Base-by-base conservation (phyloP, 2,329 filamentous ascomycete species). In the Ustulina deusta region DNA sequence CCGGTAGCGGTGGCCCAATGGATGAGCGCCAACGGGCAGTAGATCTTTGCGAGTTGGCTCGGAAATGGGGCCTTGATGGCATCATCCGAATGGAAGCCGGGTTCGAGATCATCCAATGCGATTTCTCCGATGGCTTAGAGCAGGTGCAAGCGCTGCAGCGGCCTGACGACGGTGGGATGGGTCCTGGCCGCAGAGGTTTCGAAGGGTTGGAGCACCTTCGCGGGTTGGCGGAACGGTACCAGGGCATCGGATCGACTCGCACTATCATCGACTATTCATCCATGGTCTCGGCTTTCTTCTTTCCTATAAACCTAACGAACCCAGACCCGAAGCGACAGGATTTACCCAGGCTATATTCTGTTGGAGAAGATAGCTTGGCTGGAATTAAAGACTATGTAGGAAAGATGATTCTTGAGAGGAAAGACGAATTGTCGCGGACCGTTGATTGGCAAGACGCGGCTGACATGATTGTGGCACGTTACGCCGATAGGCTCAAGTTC, bases 401-500 rank as follows among this genome's bases (percentile, higher is more conserved):
- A 2, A 63, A 75, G 0, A 77, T 87, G 52, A 78, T 69, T 6
- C 38, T 42, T 6, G 64, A 61, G 25, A 68, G 85, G 1, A 70
- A 78, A 34, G 71, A 78, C 11, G 77, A 78, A 13, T 29, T 73
- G 32, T 74, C 69, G 56, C 72, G 69, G 27, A 69, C 73, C 20
- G 75, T 87, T 29, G 81, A 92, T 72, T 94, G 92, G 92, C 91
- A 93, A 74, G 83, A 80, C 0, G 81, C 91, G 0, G 83, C 85
- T 0, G 92, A 94, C 72, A 84, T 91, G 82, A 81, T 94, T 3
- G 82, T 92, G 3, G 76, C 82, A 4, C 85, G 91, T 1, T 93
- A 91, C 72, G 84, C 85, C 3, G 80, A 85, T 36, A 82, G 88
- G 27, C 78, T 94, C 32, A 71, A 72, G 2, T 74, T 80, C 5